Percentiles rank a stretch among this genome's conserved stretches.
These are phyloP conservation scores for Pseudocercospora pini-densiflorae DNA, from an alignment of 2,329 filamentous ascomycete species.

Conservation along the genomic window DNA sequence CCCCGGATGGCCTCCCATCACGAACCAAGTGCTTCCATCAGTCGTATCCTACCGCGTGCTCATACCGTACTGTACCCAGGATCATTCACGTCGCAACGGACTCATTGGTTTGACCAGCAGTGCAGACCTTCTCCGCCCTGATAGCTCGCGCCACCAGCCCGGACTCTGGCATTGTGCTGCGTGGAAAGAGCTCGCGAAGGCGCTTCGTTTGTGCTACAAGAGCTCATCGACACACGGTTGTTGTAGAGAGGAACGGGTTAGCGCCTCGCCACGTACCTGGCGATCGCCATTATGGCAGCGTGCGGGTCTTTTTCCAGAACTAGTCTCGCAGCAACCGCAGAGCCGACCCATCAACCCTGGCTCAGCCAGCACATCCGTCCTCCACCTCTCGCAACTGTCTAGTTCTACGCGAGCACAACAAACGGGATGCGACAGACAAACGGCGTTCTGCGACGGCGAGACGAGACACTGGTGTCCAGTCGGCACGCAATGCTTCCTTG, in stretches of 20 bases:
- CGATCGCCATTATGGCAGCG: neutral
- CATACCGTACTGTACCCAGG: no score
- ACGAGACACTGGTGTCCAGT: neutral
- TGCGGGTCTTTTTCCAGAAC: neutral
- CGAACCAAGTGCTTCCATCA: neutral
- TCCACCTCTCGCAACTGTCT: neutral
- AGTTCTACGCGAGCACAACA: neutral
- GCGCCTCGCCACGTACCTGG: slow-evolving; percentile 2
- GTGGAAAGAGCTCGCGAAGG: neutral
- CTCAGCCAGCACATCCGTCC: neutral
- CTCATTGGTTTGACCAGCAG: neutral
- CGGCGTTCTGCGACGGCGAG: neutral
- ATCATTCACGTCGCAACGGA: no score
- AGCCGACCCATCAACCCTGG: neutral
- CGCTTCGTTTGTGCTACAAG: neutral
- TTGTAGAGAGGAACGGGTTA: neutral
- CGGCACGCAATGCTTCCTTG: slow-evolving; percentile 10
- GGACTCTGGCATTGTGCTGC: neutral
- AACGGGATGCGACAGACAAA: neutral
- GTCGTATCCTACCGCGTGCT: neutral
- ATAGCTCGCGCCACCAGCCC: neutral
- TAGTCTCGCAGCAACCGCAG: slow-evolving; percentile 1
- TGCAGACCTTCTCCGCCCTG: neutral
- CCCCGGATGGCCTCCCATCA: neutral
- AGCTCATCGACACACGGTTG: neutral